Evolutionary conservation across 2,329 filamentous ascomycete species (phyloP), one percentile per base, ranked within the genome.

Genomic region (Huntiella savannae): DNA sequence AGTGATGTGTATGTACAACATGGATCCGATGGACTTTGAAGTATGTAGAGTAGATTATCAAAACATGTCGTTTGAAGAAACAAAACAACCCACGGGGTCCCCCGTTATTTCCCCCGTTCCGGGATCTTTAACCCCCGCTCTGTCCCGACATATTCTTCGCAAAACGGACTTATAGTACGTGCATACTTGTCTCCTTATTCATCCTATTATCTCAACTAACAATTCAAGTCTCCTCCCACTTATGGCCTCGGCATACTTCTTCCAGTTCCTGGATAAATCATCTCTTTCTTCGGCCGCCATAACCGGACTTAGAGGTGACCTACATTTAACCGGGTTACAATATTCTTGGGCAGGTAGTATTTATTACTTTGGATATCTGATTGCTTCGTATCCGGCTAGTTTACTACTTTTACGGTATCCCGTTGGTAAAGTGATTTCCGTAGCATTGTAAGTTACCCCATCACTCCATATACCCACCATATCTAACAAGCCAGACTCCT

Each of bases 241-340:
- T 49, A 64, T 69, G 62, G 71, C 59, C 47, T 63, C 52, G 53
- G 70, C 63, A 1, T 77, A 77, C 53, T 66, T 70, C n/a, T 59
- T 77, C 4, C 73, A 77, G 50, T 77, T 70, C 51, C 61, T 74
- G 1, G 75, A 79, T 58, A 77, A 79, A 55, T 70, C 69, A 0
- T 67, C 66, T 0, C 58, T 75, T 1, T 64, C 60, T n/a, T 70
- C 69, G 54, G 65, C 68, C 0, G 65, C 65, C 34, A 60, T 71
- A 51, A 64, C 71, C 63, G 66, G 68, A 1, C 55, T 72, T 4
- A 60, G 59, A 33, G 53, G 61, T 4, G 68, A 68, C 17, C 62
- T 69, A 44, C 52, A 58, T 10, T 56, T 73, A 16, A 59, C 61
- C 5, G 68, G 68, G 4, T 59, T 66, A 36, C 61, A 75, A 40